A percentile compares a stretch with the other conserved stretches of the same genome.
Conservation (phyloP, 139 green algal species). For the Coccomyxa sp. region DNA sequence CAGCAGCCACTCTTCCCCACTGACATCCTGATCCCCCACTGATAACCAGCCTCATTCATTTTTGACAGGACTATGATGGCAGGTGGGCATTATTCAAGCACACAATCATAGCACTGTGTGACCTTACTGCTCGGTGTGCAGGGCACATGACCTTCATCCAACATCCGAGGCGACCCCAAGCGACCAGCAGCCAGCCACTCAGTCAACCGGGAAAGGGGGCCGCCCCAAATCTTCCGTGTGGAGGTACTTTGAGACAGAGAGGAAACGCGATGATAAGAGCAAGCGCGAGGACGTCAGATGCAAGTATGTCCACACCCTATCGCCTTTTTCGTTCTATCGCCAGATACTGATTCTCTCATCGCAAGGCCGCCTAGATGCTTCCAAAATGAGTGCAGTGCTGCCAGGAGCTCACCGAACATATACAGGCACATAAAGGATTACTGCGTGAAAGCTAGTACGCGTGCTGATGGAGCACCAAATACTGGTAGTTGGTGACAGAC, state of each 20-base stretch:
- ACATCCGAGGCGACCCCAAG: no score
- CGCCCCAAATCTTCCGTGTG: neutral
- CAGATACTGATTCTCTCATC: no score
- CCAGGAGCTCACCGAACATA: no score
- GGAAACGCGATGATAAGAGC: neutral
- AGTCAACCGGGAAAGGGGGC: neutral
- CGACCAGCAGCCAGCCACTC: neutral
- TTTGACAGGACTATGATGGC: neutral
- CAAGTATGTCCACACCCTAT: neutral
- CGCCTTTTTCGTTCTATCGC: neutral
- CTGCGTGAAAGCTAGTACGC: no score
- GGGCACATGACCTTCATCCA: neutral
- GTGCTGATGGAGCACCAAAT: no score
- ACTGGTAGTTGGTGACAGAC: no score
- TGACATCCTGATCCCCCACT: neutral
- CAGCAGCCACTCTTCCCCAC: neutral
- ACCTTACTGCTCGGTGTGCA: neutral
- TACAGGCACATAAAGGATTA: no score
- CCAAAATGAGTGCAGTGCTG: no score
- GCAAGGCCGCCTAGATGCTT: no score
- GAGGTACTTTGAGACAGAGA: neutral
- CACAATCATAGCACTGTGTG: neutral
- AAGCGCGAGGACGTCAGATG: neutral
- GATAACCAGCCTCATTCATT: neutral
- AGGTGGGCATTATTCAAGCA: neutral